A percentile compares a stretch with the other conserved stretches of the same genome.
Evolutionary conservation across 1,139 yeast genomes (phyloP).

Genomic region (Pneumocystis wakefieldiae): DNA sequence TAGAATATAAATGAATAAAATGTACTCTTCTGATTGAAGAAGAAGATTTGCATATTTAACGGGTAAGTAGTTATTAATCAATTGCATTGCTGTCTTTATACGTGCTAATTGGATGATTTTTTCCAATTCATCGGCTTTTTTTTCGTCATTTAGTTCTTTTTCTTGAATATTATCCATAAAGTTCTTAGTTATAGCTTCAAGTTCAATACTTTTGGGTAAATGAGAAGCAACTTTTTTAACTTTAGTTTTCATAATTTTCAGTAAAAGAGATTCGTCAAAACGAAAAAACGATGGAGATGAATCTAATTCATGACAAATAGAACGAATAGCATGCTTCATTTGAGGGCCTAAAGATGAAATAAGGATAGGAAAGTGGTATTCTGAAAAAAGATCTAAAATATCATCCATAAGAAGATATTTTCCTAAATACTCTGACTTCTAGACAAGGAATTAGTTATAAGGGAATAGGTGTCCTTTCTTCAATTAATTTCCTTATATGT

Average conservation of each 20-base stretch:
- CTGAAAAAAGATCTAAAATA: neutral
- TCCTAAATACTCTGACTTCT: neutral
- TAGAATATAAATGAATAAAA: neutral
- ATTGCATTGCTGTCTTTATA: neutral
- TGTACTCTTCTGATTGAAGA: constrained; percentile 1
- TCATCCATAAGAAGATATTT: neutral
- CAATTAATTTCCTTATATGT: neutral
- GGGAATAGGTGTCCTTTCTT: neutral
- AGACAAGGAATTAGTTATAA: neutral
- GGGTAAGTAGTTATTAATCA: neutral
- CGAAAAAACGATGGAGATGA: neutral
- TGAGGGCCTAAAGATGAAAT: neutral
- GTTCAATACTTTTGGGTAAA: neutral
- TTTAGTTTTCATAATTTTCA: neutral
- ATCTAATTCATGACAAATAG: neutral
- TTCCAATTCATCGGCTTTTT: neutral
- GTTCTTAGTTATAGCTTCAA: neutral
- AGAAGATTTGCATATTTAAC: neutral
- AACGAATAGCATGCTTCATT: neutral
- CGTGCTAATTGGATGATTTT: neutral
- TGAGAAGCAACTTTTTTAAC: neutral
- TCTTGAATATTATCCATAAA: neutral
- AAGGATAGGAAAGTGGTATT: neutral
- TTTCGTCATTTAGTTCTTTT: neutral
- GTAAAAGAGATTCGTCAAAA: neutral